Evolutionary conservation across 2,329 filamentous ascomycete genomes (phyloP), one percentile per base, ranked within the genome.

Genomic region (Trichoderma citrinoviride): DNA sequence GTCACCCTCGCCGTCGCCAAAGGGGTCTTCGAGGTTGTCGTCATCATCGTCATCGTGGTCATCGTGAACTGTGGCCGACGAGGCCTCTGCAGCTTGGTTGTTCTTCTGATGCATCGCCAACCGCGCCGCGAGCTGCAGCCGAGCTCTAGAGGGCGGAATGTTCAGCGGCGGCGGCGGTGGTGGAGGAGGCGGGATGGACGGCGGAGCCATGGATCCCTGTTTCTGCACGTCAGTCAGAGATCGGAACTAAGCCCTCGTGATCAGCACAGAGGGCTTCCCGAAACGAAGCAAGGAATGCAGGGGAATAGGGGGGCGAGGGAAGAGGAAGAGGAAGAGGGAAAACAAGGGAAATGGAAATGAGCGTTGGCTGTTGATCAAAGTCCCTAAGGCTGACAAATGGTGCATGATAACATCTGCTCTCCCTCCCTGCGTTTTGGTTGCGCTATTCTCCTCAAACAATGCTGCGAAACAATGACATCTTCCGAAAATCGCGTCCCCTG

Each of bases 91-190:
- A 6, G 82, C 78, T 23, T 80, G 78, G 52, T 77, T 81, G 69
- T 87, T 86, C 75, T 91, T 89, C 70, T 88, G 86, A 69, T 92
- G 90, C 77, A 90, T 86, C 2, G 91, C 86, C 72, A 98, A 83
- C 14, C 93, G 87, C 14, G 91, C 91, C n/a, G 93, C 93, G n/a
- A 98, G 85, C 76, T 96, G 92, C 63, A 92, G 84, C 57, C 94
- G 87, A 7, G 94, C 94, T 60, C 94, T 87, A 7, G 92, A 96
- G 2, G 94, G 93, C 0, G 91, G 89, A 41, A 94, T 88, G 75
- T 94, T 95, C 72, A 97, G 82, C 14, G 93, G 92, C 37, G 91
- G 89, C 23, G 87, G 90, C n/a, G 90, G 89, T 1, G 86, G 84
- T 2, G 83, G 84, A 3, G 86, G 85, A 7, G 85, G 84, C 3